Percentiles rank a stretch among this genome's conserved stretches.
phyloP scores from a whole-genome alignment of 2,329 filamentous ascomycete genomes.

The Nigrospora osmanthi region DNA sequence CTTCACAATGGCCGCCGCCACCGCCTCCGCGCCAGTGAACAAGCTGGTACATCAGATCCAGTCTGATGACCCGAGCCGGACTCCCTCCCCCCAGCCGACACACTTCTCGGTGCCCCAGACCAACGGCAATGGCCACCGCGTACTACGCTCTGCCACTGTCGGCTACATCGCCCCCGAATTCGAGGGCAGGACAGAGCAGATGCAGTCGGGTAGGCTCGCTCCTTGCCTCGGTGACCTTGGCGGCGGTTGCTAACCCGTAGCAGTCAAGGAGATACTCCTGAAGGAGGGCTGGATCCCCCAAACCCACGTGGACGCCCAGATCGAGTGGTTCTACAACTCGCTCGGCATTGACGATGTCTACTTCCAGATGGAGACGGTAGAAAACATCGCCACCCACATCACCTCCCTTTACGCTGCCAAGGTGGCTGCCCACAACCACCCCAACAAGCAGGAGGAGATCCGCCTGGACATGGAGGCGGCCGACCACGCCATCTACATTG shows the following conservation, averaged over 20 bases:
- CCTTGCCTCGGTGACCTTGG: neutral
- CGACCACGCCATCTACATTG: constrained; percentile 97
- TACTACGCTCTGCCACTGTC: constrained; percentile 80
- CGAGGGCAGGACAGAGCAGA: constrained; percentile 85
- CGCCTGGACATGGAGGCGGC: constrained; percentile 88
- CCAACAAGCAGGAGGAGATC: constrained; percentile 92
- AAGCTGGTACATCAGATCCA: constrained; percentile 34
- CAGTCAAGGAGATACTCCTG: constrained; percentile 74
- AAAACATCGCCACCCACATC: constrained; percentile 87
- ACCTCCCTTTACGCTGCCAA: constrained; percentile 96
- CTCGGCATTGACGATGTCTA: constrained; percentile 98
- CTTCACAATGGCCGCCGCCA: constrained; percentile 23
- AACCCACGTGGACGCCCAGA: constrained; percentile 75
- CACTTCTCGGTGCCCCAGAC: constrained; percentile 67
- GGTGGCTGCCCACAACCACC: constrained; percentile 83
- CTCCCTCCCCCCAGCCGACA: constrained; percentile 81
- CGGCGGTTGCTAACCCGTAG: constrained; percentile 7
- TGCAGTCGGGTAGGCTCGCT: constrained; percentile 58
- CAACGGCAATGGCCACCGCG: constrained; percentile 57
- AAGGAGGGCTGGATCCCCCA: constrained; percentile 80
- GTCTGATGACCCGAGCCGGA: constrained; percentile 41
- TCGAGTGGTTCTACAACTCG: constrained; percentile 95
- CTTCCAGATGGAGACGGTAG: constrained; percentile 82
- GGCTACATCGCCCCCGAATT: constrained; percentile 95
- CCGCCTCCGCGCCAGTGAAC: constrained; percentile 23